Evolutionary conservation across 2,329 filamentous ascomycete genomes (phyloP), one percentile per base, ranked within the genome.

Genomic region (Curvularia spicifera): DNA sequence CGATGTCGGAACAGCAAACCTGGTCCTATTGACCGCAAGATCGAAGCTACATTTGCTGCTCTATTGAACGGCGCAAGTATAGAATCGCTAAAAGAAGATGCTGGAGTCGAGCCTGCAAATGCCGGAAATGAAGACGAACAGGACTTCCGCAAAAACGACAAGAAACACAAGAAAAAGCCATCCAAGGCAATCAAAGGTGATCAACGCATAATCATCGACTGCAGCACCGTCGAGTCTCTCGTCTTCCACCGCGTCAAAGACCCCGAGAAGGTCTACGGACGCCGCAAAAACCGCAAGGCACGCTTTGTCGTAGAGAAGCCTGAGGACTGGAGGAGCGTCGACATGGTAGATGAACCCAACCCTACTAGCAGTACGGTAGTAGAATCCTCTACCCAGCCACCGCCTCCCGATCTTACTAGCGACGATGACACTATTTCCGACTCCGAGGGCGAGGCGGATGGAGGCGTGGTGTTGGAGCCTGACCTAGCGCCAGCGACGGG

Each of bases 1-100:
- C 76, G 82, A 37, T 88, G 85, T 63, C 78, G 83, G 20, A 78
- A 77, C 33, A 78, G 78, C 37, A 87, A 85, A 65, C 82, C 82
- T 0, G 78, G 80, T 0, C 76, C 76, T 7, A 59, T 80, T 13
- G 85, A 87, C 64, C 77, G 79, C 2, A 79, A 80, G 55, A 84
- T 87, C 43, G 85, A 87, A 69, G 72, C 69, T 7, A 77, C 78
- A 0, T 84, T 87, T 53, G 77, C 80, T 1, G 71, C 73, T 2
- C 60, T 80, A 1, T 68, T 81, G 3, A 73, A 78, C 26, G 79
- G 64, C 37, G 69, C 53, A 18, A 66, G 45, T 51, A 72, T 63
- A 57, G 77, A 71, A 53, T 73, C 60, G 0, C 43, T 70, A 39
- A 79, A 67, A 43, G 63, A 66, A 22, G 24, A 35, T 2, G 43